Conservation (phyloP, 352 stramenopile species). For the Blastocystis sp. region DNA sequence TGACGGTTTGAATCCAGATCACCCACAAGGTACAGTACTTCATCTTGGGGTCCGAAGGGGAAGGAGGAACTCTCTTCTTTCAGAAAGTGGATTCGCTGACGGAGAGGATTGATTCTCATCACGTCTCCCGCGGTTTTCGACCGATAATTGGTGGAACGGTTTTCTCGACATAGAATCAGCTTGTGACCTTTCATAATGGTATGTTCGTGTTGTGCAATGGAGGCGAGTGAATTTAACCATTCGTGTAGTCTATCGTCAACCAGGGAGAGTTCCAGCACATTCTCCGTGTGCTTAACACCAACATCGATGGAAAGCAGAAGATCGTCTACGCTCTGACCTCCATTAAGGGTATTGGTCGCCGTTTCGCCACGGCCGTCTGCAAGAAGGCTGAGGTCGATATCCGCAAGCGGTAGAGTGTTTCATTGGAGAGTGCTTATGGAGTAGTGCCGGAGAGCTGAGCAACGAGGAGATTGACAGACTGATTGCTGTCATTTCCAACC, state of each 20-base stretch:
- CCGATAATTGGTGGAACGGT: not conserved
- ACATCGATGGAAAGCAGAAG: constrained; percentile 85
- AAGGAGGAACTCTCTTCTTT: no score
- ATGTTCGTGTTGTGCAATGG: not conserved
- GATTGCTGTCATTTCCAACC: constrained; percentile 97
- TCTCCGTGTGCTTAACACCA: constrained; percentile 99
- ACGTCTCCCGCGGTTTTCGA: not conserved
- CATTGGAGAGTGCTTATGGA: not conserved
- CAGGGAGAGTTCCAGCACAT: constrained; percentile 87
- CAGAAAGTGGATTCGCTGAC: no score
- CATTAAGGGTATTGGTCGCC: constrained; percentile 79
- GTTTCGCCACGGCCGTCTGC: constrained; percentile 85
- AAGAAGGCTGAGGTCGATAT: constrained; percentile 97
- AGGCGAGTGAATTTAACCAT: not conserved
- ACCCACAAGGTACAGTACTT: no score
- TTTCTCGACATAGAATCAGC: no score
- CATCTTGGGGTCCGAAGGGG: no score
- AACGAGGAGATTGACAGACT: constrained; percentile 98
- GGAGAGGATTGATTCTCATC: no score
- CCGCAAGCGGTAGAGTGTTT: not conserved
- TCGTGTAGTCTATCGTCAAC: constrained; percentile 26
- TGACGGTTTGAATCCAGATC: no score
- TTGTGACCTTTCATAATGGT: constrained; percentile 57
- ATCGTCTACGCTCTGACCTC: constrained; percentile 80
- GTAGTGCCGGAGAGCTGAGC: constrained; percentile 84